Evolutionary conservation across 2,329 filamentous ascomycete genomes (phyloP).

Genomic region (Phaeosphaeriaceae sp.): DNA sequence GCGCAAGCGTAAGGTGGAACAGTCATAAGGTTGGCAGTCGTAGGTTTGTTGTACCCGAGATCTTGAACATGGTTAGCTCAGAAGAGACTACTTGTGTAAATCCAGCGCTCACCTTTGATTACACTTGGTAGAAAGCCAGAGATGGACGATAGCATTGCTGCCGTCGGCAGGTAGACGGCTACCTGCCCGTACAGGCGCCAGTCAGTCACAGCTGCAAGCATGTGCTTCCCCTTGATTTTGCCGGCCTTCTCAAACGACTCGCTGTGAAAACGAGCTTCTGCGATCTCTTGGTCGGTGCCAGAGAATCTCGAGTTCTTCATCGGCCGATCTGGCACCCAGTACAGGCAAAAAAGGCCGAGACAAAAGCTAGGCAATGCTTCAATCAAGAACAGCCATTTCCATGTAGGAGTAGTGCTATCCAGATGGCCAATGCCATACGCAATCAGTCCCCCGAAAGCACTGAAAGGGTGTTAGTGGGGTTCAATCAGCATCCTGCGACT

Average conservation of each 20-base stretch:
- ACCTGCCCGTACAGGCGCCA: not conserved
- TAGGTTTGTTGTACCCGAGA: not conserved
- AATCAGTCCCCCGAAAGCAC: not conserved
- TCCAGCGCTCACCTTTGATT: not conserved
- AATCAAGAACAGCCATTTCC: not conserved
- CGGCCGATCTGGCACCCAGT: not conserved
- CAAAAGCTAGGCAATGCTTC: not conserved
- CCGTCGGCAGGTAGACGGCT: not conserved
- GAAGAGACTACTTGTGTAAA: not conserved
- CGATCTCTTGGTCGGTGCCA: not conserved
- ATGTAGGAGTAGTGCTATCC: not conserved
- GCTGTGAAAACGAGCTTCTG: not conserved
- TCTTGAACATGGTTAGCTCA: not conserved
- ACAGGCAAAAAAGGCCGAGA: not conserved
- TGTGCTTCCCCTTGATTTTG: not conserved
- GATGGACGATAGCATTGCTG: not conserved
- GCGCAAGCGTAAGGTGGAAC: not conserved
- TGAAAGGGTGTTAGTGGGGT: not conserved
- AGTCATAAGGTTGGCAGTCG: not conserved
- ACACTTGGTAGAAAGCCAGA: not conserved
- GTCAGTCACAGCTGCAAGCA: not conserved
- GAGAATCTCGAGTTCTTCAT: conserved; percentile 1
- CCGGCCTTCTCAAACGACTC: not conserved
- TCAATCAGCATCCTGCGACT: not conserved
- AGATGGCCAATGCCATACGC: not conserved